Conservation (phyloP, 305 asterid species). For the Solanum chacoense region DNA sequence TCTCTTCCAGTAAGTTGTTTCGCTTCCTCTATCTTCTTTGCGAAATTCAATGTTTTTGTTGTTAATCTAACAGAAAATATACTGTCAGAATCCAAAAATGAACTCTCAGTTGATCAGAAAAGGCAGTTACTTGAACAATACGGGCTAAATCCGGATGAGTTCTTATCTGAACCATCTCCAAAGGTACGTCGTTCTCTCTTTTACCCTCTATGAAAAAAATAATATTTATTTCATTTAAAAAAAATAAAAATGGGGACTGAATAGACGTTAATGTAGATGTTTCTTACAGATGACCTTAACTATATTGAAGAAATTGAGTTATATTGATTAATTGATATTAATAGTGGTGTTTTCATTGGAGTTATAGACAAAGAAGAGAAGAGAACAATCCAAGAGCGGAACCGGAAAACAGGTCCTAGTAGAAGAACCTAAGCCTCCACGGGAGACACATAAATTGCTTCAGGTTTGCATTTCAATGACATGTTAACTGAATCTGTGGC, state of each 20-base stretch:
- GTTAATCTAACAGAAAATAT: not conserved
- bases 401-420: slow-evolving; percentile 14
- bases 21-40: not conserved
- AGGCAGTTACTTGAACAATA: slow-evolving; percentile 64
- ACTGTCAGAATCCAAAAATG: slow-evolving; percentile 45
- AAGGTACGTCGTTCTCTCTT: slow-evolving; percentile 35
- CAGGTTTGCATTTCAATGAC: slow-evolving; percentile 39
- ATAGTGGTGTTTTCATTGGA: not conserved
- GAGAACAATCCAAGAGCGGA: slow-evolving; percentile 30
- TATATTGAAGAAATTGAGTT: not conserved
- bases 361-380: slow-evolving; percentile 46
- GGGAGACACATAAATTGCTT: slow-evolving; percentile 94
- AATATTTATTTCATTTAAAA: no score
- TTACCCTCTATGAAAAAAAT: not conserved
- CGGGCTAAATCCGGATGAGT: slow-evolving; percentile 71
- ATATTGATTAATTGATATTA: not conserved
- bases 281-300: not conserved
- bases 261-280: not conserved
- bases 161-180: slow-evolving; percentile 46
- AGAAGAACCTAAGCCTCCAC: slow-evolving; percentile 51
- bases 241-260: not conserved
- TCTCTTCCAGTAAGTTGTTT: slow-evolving; percentile 40
- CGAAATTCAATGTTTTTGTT: not conserved
- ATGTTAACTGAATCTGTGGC: not conserved
- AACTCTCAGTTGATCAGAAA: slow-evolving; percentile 30